Conservation (phyloP, 2,329 filamentous ascomycete genomes). For the Nigrograna mackinnonii region DNA sequence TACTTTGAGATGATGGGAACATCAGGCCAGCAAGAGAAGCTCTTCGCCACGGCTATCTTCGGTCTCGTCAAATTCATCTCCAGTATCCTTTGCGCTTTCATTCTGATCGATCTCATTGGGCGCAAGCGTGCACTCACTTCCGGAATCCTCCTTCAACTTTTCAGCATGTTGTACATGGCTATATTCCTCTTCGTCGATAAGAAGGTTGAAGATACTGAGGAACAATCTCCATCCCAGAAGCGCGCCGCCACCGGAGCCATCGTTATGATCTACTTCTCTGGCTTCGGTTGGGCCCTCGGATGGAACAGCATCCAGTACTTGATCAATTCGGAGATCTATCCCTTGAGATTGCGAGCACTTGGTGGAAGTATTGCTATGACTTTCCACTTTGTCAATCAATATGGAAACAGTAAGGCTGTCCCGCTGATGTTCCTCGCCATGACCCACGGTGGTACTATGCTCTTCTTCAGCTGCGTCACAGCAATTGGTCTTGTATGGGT, state of each 20-base stretch:
- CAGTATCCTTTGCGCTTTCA: conserved; percentile 71
- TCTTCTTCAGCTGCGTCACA: conserved; percentile 73
- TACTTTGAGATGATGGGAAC: conserved; percentile 75
- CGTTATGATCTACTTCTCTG: conserved; percentile 65
- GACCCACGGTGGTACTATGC: conserved; percentile 70
- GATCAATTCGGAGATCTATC: conserved; percentile 77
- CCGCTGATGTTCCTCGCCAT: conserved; percentile 72
- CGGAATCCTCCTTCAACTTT: conserved; percentile 53
- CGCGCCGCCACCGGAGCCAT: conserved; percentile 65
- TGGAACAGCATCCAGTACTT: conserved; percentile 82
- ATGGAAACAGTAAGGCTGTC: conserved; percentile 73
- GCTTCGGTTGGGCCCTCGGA: conserved; percentile 44
- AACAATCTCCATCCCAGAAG: conserved; percentile 53
- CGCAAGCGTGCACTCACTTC: conserved; percentile 62
- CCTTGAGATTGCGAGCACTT: conserved; percentile 71
- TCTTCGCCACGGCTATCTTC: conserved; percentile 76
- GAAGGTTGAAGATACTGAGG: conserved; percentile 53
- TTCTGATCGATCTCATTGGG: conserved; percentile 79
- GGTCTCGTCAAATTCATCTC: conserved; percentile 74
- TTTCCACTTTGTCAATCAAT: conserved; percentile 78
- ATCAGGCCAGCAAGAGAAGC: conserved; percentile 67
- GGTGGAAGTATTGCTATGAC: conserved; percentile 76
- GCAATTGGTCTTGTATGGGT: conserved; percentile 71
- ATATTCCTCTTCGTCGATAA: conserved; percentile 64
- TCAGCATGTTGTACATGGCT: conserved; percentile 60